Evolutionary conservation across 1,284 basidiomycete genomes (phyloP).

Genomic region (Pholiota adiposa): DNA sequence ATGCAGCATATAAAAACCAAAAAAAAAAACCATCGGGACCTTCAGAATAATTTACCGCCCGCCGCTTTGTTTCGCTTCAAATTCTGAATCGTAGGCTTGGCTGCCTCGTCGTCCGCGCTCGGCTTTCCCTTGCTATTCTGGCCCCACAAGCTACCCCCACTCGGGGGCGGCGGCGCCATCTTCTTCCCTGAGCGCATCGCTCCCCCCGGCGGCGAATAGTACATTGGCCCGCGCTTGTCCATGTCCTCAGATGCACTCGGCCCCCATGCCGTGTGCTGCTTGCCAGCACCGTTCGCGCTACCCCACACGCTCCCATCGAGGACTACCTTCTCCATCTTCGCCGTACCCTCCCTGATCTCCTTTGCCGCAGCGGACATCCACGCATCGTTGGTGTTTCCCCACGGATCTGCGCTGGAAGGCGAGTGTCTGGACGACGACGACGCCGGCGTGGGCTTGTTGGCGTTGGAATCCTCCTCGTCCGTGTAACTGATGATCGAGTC

Average conservation of each 20-base stretch:
- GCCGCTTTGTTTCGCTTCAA: slow-evolving; percentile 21
- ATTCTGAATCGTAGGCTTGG: slow-evolving; percentile 13
- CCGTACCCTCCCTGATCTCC: slow-evolving; percentile 13
- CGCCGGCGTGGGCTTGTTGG: slow-evolving; percentile 20
- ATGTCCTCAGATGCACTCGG: neutral
- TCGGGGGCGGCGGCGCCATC: slow-evolving; percentile 5
- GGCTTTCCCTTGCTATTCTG: slow-evolving; percentile 17
- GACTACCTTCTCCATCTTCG: slow-evolving; percentile 10
- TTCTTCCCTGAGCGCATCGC: slow-evolving; percentile 19
- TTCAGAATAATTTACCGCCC: slow-evolving; percentile 18
- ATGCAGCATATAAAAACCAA: neutral
- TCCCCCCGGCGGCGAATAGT: too few species aligned
- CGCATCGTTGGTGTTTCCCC: slow-evolving; percentile 6
- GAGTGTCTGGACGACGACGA: slow-evolving; percentile 29
- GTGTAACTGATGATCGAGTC: slow-evolving; percentile 39
- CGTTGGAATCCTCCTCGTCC: slow-evolving; percentile 28
- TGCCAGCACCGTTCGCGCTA: neutral
- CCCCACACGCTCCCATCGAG: slow-evolving; percentile 5
- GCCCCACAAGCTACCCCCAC: slow-evolving; percentile 3
- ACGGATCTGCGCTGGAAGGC: slow-evolving; percentile 18
- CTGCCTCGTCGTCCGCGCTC: slow-evolving; percentile 7
- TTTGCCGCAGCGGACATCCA: slow-evolving; percentile 18
- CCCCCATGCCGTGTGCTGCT: slow-evolving; percentile 1
- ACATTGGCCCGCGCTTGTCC: slow-evolving; percentile 3
- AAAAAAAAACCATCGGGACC: slow-evolving; percentile 1